Base-by-base conservation (phyloP, 768 basidiomycete species). In the Xanthoconium stramineum region DNA sequence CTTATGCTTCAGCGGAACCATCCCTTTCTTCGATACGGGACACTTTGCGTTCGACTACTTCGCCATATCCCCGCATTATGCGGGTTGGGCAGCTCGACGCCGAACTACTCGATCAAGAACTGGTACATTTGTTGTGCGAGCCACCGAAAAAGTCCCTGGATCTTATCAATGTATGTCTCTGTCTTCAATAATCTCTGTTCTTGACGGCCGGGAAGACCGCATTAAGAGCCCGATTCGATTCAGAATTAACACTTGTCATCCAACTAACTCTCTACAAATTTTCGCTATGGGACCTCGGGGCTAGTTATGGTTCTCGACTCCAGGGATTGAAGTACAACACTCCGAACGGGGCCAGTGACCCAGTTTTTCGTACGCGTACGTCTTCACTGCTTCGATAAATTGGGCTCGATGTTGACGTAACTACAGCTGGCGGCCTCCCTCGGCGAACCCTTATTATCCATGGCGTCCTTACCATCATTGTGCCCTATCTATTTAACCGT, bases 1-100 rank as follows among this genome's bases (percentile, higher is more conserved):
- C 83, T 14, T 92, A 90, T 85, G 76, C 78, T 43, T 66, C 70
- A 57, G 85, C 85, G 6, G 82, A 85, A 58, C 79, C 83, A 30
- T 72, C 65, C 11, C 74, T 93, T 9, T 62, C 75, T 24, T 70
- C 75, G 12, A 79, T 88, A 39, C 74, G 78, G 48, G 68, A 73
- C 30, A 70, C 74, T 13, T 61, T 85, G 24, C 63, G 62, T 20
- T 57, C 71, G 6, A 60, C 66, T 10, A 50, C 67, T 15, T 52
- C 66, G n/a, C 70, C 75, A 28, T 52, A 58, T 46, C 67, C 78
- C 29, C 79, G 86, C n/a, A 74, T 86, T 32, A 76, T 84, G 28
- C 89, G 94, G 43, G 93, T 98, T 47, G 89, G 90, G 9, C 91
- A 96, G 71, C 83, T 98, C 51, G 96, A 98, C 70, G 85, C 95